Evolutionary conservation across 2,329 filamentous ascomycete species (phyloP), one percentile per base, ranked within the genome.

Genomic region (Paecilomyces sp.): DNA sequence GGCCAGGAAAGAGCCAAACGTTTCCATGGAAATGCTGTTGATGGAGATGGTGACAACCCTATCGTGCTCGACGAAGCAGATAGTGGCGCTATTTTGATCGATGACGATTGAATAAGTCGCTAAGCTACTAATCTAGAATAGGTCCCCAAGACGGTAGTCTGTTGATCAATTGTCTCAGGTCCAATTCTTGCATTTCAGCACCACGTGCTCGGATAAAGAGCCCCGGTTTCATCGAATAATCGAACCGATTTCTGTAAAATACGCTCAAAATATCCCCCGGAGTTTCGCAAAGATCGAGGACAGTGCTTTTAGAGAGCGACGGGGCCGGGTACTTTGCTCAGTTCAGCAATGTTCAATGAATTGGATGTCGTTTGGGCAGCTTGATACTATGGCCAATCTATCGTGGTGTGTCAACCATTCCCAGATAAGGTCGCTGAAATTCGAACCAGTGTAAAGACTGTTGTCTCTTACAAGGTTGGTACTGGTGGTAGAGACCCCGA

Each of bases 61-160:
- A 77, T 79, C 34, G 66, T 76, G 52, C 58, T 87, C 12, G 83
- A 84, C 55, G 82, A 79, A 57, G 68, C 72, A 2, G 77, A 73
- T n/a, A 80, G 78, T 58, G 87, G 86, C 24, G 82, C 85, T 22
- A 90, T 90, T 65, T 68, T 89, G 61, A 90, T 91, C 69, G 76
- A 86, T 60, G 84, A 86, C 60, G 84, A 87, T 71, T 85, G 71
- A 81, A 62, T 33, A 33, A 18, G 34, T 13, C 41, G 52, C 15
- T 33, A 18, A 56, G 13, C 8, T 13, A 28, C 24, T 22, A 22
- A 18, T 18, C 18, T 9, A 47, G 41, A 47, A 18, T 15, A n/a
- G 41, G 41, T 22, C n/a, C 15, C 6, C 41, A 18, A 15, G 41
- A 47, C n/a, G 15, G 18, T n/a, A 22, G 41, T 11, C 41, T 33